Percentiles rank a stretch among this genome's conserved stretches.
Evolutionary conservation across 2,329 filamentous ascomycete genomes (phyloP).

Genomic region (Colletotrichum sansevieriae): DNA sequence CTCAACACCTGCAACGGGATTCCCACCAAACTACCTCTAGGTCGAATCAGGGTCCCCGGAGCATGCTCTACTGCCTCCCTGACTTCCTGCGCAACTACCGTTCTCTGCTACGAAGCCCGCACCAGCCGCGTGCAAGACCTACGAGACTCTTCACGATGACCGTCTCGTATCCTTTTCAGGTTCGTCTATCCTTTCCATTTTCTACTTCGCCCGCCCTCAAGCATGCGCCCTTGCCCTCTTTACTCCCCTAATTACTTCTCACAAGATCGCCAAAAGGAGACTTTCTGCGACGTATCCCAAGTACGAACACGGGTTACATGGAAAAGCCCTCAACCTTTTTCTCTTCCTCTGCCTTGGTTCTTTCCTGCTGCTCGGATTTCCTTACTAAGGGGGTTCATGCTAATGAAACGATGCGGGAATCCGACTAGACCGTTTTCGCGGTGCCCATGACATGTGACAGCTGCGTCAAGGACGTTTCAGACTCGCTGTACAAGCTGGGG

Average conservation of each 20-base stretch:
- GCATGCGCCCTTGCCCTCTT: too few species aligned
- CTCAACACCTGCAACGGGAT: background rate
- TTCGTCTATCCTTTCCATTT: conserved; percentile 10
- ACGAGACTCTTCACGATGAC: conserved; percentile 43
- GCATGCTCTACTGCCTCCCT: conserved; percentile 40
- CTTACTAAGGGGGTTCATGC: conserved; percentile 39
- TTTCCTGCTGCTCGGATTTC: conserved; percentile 6
- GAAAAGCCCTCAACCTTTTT: background rate
- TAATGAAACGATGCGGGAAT: conserved; percentile 53
- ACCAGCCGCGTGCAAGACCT: conserved; percentile 27
- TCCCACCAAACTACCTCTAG: too few species aligned
- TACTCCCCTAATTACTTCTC: too few species aligned
- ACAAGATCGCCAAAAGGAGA: too few species aligned
- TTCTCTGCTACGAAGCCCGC: conserved; percentile 34
- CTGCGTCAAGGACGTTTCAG: conserved; percentile 89
- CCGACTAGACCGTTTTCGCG: conserved; percentile 86
- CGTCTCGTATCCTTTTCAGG: conserved; percentile 46
- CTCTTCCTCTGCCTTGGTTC: background rate
- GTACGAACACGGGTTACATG: background rate
- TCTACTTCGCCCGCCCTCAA: background rate
- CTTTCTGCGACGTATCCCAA: too few species aligned
- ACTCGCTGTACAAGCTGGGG: conserved; percentile 79
- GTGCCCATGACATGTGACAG: conserved; percentile 92
- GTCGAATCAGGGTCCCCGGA: conserved; percentile 7
- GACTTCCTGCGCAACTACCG: conserved; percentile 41